Conservation (phyloP, 176 grass and related monocot species). For the Carex cristatella region DNA sequence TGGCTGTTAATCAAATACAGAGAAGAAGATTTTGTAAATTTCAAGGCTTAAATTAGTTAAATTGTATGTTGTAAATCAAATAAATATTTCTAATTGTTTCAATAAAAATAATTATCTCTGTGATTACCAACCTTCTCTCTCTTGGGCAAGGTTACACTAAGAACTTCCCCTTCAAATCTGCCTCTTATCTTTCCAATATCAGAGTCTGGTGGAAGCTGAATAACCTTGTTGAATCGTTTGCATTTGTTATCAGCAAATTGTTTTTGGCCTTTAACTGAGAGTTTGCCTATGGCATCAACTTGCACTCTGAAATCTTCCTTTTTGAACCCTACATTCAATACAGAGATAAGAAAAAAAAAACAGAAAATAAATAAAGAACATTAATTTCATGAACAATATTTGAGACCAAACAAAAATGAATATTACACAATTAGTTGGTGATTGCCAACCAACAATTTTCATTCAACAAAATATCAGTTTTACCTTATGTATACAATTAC, state of each 20-base stretch:
- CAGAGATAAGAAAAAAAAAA: not conserved
- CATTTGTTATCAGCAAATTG: constrained; percentile 13
- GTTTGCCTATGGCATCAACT: constrained; percentile 29
- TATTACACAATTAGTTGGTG: not conserved
- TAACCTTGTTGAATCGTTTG: constrained; percentile 26
- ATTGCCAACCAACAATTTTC: not conserved
- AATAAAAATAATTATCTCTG: not conserved
- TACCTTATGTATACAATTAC: not conserved
- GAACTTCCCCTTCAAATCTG: constrained; percentile 33
- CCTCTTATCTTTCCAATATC: constrained; percentile 32
- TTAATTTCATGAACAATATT: not conserved
- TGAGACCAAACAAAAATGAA: not conserved
- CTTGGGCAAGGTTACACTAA: constrained; percentile 41
- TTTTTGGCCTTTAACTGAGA: constrained; percentile 40
- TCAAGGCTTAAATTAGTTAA: not conserved
- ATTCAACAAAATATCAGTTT: not conserved
- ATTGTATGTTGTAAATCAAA: not conserved
- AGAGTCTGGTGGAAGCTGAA: constrained; percentile 38
- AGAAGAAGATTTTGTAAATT: not conserved
- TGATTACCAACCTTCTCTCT: not conserved
- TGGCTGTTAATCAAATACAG: not conserved
- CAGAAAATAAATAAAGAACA: not conserved
- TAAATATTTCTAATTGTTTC: not conserved
- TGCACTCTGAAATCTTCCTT: constrained; percentile 50
- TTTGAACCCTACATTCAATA: constrained; percentile 41